Percentiles rank a stretch among this genome's conserved stretches.
Conservation (phyloP, 1,139 yeast species). For the Blastobotrys raffinosifermentans region DNA sequence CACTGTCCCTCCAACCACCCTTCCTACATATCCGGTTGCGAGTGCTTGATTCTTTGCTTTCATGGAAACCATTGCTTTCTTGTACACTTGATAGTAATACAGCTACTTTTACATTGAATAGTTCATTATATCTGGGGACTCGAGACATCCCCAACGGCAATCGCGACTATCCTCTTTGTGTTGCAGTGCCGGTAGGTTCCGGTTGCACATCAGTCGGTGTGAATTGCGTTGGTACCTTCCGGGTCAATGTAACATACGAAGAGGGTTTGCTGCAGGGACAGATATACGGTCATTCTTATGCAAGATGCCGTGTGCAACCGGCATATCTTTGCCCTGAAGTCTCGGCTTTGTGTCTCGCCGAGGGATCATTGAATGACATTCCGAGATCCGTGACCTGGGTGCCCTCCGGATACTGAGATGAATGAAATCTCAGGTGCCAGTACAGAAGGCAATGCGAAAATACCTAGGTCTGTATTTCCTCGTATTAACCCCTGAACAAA, state of each 20-base stretch:
- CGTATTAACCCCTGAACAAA: too few species aligned
- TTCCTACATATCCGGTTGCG: neutral
- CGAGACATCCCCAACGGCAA: neutral
- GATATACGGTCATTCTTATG: conserved; percentile 4
- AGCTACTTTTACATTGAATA: neutral
- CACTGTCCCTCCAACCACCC: neutral
- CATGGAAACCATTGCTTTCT: too few species aligned
- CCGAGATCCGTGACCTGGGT: too few species aligned
- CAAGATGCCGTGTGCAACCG: conserved; percentile 3
- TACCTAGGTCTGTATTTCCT: too few species aligned
- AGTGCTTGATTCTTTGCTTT: too few species aligned
- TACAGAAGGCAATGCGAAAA: too few species aligned
- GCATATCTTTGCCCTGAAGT: too few species aligned
- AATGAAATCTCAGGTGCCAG: too few species aligned
- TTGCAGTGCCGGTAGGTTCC: neutral
- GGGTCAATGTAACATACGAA: neutral
- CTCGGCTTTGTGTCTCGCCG: too few species aligned
- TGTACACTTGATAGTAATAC: too few species aligned
- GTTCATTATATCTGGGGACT: neutral
- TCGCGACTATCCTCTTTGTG: conserved; percentile 1
- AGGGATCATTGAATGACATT: too few species aligned
- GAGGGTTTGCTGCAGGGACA: conserved; percentile 1
- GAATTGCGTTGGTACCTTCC: neutral
- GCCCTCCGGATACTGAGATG: too few species aligned
- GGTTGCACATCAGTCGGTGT: neutral